Evolutionary conservation across 441 rosid species (phyloP).

Genomic region (Flueggea neowawraea): DNA sequence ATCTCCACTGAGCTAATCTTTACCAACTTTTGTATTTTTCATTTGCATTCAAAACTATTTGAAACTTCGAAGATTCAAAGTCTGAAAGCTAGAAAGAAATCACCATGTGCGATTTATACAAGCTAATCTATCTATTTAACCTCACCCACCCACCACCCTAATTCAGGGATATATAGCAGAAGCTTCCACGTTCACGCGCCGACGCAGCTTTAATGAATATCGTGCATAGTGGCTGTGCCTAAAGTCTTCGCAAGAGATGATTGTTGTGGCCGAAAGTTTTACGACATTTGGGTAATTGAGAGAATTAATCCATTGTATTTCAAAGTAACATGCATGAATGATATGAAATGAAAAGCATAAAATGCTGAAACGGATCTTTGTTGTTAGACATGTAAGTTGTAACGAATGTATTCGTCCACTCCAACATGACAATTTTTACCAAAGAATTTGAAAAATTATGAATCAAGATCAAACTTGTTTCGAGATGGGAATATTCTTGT

Average conservation of each 20-base stretch:
- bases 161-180: background rate
- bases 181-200: constrained; percentile 3
- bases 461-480: background rate
- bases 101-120: background rate
- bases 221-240: background rate
- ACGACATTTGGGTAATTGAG: background rate
- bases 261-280: constrained; percentile 2
- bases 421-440: background rate
- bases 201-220: background rate
- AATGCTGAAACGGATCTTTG: no score
- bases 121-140: background rate
- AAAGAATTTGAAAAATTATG: background rate
- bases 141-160: constrained; percentile 2
- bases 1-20: no score
- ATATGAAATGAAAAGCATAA: background rate
- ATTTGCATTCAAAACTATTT: no score
- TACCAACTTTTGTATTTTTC: no score
- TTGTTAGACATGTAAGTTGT: no score
- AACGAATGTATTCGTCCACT: no score
- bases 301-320: background rate
- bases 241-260: background rate
- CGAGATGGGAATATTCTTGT: constrained; percentile 4
- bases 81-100: no score
- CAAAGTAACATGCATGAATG: background rate
- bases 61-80: no score